Evolutionary conservation across 495 filamentous ascomycete genomes (phyloP), one percentile per base, ranked within the genome.

Genomic region (Daldinia grandis): DNA sequence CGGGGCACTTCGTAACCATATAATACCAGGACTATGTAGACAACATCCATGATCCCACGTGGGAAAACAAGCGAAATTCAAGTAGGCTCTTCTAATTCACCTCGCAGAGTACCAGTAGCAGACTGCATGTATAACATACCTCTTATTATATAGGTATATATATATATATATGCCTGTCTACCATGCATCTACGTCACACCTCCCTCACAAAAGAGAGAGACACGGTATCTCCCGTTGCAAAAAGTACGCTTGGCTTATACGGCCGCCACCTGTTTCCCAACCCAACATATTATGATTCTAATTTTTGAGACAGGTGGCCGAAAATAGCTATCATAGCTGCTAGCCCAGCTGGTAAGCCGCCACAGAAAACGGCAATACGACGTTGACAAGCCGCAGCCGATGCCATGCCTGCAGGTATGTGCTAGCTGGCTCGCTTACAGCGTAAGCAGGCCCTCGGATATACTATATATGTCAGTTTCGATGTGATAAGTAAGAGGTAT

Each of bases 31-130:
- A 10, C 14, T 53, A 53, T 12, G 25, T 21, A 30, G 24, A 6
- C 49, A 53, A 47, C 8, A 47, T 47, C 42, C 42, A 47, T 47
- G 42, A 17, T 21, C 42, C 42, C 42, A 47, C 17, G 42, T 47
- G 42, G 42, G 42, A 47, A 47, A 8, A 47, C 17, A 24, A 17
- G 3, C n/a, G 8, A 9, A 47, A 47, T 9, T 17, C 38, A 17
- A 19, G 38, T 8, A 47, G 10, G 21, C 10, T 30, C 4, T 27
- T 28, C 15, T n/a, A 53, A 17, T 28, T 14, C 12, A 28, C 30
- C 15, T 17, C 17, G 3, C 7, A 19, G 42, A 21, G 17, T 9
- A 10, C 42, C 15, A 47, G 7, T 17, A 24, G 17, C n/a, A 47
- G 42, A 47, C n/a, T 10, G 19, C 21, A 17, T 42, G 5, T 6